Base-by-base conservation (phyloP, 208 protist genomes). In the Wallacemonas sp. region DNA sequence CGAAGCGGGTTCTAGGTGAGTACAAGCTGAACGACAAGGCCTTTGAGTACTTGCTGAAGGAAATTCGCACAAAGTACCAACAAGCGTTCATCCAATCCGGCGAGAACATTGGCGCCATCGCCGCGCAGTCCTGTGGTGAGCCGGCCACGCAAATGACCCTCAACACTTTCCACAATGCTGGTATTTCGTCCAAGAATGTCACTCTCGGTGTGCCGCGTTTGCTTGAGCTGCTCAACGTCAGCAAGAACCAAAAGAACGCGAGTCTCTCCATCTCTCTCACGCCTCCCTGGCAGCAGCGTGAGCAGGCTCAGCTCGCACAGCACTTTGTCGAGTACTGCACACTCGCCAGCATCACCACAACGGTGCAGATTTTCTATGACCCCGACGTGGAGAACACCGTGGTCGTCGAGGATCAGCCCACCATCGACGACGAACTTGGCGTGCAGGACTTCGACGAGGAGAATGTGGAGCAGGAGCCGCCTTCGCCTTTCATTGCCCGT, bases 131-230 rank as follows among this genome's bases (percentile, higher is more conserved):
- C 11, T 98, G 99, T 49, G 99, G 99, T 60, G 99, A 99, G 80
- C 99, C 99, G 30, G 97, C 90, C 33, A 99, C 99, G 36, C 99
- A 99, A 73, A 99, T 99, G 99, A 99, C 99, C 0, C 86, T 99
- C 17, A 99, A 99, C 70, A 99, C 98, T 21, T 99, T 99, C 85
- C 99, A 99, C 89, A 99, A 99, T 86, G 99, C 99, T 34, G 99
- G 99, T 68, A 98, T 99, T 19, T 98, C 99, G 31, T 98, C 94
- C 61, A 99, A 99, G 99, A 99, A 82, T 76, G 96, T 98, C 72
- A 98, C 97, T 17, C 90, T 97, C 44, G 97, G 96, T 92, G 96
- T 99, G 33, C 96, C 97, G 31, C 91, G 94, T 79, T 96, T 99
- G 46, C 97, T 99, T 49, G 99, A 99, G 76, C 98, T 99, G 64